These are phyloP conservation scores for Drechslerella dactyloides DNA, from an alignment of 2,329 filamentous ascomycete species.

Conservation along the genomic window DNA sequence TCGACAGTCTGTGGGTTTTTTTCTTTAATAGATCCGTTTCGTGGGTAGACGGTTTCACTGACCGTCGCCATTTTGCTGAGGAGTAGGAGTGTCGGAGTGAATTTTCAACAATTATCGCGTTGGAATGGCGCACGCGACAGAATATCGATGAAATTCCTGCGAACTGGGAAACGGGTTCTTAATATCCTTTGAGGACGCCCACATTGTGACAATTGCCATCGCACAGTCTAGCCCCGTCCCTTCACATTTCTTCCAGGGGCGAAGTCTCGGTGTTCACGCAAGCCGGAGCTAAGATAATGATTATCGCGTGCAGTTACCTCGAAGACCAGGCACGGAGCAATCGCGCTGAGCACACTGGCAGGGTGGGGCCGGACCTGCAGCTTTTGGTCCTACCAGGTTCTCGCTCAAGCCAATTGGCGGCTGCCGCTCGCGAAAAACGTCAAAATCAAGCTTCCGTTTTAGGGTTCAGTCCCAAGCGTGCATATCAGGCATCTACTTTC, in stretches of 20 bases:
- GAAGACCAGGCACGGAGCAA: conserved; percentile 23
- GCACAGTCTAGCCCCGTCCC: background rate
- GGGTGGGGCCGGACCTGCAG: conserved; percentile 49
- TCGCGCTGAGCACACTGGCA: conserved; percentile 19
- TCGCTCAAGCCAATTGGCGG: conserved; percentile 35
- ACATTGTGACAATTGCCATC: background rate
- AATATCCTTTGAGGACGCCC: conserved; percentile 22
- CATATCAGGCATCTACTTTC: conserved; percentile 50
- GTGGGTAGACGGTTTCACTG: conserved; percentile 30
- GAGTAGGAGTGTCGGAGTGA: conserved; percentile 13
- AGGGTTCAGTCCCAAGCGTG: conserved; percentile 41
- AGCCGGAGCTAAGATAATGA: conserved; percentile 44
- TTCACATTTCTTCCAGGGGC: conserved; percentile 11
- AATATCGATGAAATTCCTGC: conserved; percentile 10
- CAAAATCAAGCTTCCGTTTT: conserved; percentile 47
- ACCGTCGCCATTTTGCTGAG: conserved; percentile 32
- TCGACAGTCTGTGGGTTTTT: conserved; percentile 25
- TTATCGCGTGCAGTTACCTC: conserved; percentile 45
- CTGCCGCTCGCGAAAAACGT: conserved; percentile 42
- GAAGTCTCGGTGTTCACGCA: conserved; percentile 12
- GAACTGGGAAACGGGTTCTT: conserved; percentile 5
- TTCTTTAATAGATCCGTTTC: conserved; percentile 35
- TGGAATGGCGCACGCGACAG: conserved; percentile 18
- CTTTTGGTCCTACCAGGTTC: conserved; percentile 47
- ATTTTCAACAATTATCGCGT: conserved; percentile 20